phyloP scores from a whole-genome alignment of 2,329 filamentous ascomycete genomes.

The Phyllosticta citribraziliensis region DNA sequence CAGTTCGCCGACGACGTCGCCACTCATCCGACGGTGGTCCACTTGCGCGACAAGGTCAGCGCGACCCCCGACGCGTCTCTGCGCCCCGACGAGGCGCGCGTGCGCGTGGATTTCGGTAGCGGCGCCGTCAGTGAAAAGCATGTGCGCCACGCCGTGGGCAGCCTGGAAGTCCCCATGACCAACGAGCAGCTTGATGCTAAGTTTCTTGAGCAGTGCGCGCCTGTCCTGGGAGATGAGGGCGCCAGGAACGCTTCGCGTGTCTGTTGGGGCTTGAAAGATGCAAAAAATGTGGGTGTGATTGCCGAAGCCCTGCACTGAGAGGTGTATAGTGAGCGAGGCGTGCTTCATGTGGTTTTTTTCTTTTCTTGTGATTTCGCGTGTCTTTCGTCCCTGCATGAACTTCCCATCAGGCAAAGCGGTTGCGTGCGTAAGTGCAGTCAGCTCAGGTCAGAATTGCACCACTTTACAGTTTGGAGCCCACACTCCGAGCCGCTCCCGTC shows the following conservation, averaged over 20 bases:
- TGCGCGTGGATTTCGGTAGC: conserved; percentile 30
- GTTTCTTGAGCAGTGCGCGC: conserved; percentile 39
- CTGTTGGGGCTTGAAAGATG: conserved; percentile 11
- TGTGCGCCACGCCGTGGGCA: conserved; percentile 42
- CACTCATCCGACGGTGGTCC: conserved; percentile 30
- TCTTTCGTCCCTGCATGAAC: neutral
- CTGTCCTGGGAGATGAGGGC: conserved; percentile 31
- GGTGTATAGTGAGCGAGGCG: neutral
- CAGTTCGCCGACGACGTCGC: conserved; percentile 43
- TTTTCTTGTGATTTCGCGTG: neutral
- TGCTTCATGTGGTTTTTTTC: too few species aligned
- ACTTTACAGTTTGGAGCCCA: neutral
- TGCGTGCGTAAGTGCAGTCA: neutral
- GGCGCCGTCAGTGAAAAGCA: conserved; percentile 30
- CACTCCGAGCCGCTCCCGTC: neutral
- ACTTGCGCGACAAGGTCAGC: conserved; percentile 36
- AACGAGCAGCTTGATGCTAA: conserved; percentile 38
- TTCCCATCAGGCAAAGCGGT: neutral
- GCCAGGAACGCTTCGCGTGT: conserved; percentile 22
- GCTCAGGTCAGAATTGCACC: neutral
- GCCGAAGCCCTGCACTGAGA: neutral
- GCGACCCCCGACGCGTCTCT: conserved; percentile 34
- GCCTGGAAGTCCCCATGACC: conserved; percentile 39
- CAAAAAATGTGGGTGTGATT: conserved; percentile 1
- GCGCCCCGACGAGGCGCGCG: conserved; percentile 33